These are phyloP conservation scores for Aspergillus oerlinghausenensis DNA, from an alignment of 2,329 filamentous ascomycete genomes.

Conservation along the genomic window DNA sequence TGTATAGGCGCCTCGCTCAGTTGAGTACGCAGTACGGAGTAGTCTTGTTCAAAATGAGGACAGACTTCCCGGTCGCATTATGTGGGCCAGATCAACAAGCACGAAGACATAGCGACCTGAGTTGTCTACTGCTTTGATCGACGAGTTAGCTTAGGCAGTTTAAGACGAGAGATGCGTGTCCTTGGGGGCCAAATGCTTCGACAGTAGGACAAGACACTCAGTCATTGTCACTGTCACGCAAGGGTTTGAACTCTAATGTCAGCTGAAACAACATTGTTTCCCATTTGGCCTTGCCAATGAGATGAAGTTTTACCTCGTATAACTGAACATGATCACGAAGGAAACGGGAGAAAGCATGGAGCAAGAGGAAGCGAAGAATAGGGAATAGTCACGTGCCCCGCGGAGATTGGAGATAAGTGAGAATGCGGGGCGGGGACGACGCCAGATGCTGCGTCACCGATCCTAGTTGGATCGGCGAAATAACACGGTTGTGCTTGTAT, in stretches of 20 bases:
- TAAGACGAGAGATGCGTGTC: not conserved
- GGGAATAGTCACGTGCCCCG: not conserved
- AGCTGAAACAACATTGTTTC: not conserved
- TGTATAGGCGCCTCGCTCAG: not conserved
- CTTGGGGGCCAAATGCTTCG: not conserved
- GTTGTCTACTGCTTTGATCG: not conserved
- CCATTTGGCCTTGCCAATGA: not conserved
- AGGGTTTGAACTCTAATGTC: not conserved
- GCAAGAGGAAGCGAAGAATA: too few species aligned
- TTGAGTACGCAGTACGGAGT: not conserved
- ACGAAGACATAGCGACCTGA: not conserved
- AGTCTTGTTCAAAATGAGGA: not conserved
- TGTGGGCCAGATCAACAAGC: not conserved
- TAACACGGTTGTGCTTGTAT: not conserved
- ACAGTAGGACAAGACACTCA: not conserved
- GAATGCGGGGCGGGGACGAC: not conserved
- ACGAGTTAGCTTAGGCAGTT: not conserved
- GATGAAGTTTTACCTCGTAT: not conserved
- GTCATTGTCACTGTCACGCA: not conserved
- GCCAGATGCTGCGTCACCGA: not conserved
- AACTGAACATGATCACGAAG: not conserved
- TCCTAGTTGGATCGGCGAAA: conserved; percentile 5
- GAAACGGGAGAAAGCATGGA: not conserved
- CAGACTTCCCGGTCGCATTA: not conserved
- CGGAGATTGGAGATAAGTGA: not conserved